These are phyloP conservation scores for Camelina sativa DNA, from an alignment of 345 rosid species.

Conservation along the genomic window DNA sequence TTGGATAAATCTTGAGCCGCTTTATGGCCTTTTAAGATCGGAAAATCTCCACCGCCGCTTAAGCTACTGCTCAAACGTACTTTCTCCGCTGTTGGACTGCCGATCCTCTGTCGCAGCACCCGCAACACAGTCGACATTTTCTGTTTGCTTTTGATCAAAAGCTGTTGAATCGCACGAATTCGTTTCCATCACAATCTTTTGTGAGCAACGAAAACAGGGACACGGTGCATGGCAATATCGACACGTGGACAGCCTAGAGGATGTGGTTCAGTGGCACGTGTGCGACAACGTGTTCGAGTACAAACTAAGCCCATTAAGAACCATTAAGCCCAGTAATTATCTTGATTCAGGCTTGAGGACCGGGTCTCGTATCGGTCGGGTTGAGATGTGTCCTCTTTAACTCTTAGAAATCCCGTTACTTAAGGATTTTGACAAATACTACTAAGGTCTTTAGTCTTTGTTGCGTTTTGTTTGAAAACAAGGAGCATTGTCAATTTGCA, in stretches of 20 bases:
- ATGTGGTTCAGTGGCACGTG: neutral
- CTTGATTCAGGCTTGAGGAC: neutral
- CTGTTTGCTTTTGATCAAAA: neutral
- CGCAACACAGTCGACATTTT: slow-evolving; percentile 28
- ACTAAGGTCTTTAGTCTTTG: neutral
- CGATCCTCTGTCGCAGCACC: slow-evolving; percentile 15
- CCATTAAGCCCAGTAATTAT: neutral
- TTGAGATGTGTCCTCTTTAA: slow-evolving; percentile 2
- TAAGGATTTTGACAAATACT: slow-evolving; percentile 5
- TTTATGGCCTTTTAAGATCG: slow-evolving; percentile 54
- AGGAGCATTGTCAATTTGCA: slow-evolving; percentile 24
- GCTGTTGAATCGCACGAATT: neutral
- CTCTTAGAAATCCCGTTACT: neutral
- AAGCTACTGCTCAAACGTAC: slow-evolving; percentile 40
- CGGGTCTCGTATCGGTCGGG: slow-evolving; percentile 6
- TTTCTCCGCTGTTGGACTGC: slow-evolving; percentile 28
- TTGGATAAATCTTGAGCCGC: slow-evolving; percentile 55
- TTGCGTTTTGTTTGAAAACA: slow-evolving; percentile 2
- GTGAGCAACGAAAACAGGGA: neutral
- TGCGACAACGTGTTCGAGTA: slow-evolving; percentile 12
- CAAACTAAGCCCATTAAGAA: neutral
- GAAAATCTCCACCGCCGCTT: slow-evolving; percentile 42
- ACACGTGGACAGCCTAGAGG: slow-evolving; percentile 6
- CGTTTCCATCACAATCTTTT: neutral
- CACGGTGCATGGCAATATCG: neutral